Evolutionary conservation across 129 eudicot species (phyloP).

Genomic region (Chrysanthemum seticuspe): DNA sequence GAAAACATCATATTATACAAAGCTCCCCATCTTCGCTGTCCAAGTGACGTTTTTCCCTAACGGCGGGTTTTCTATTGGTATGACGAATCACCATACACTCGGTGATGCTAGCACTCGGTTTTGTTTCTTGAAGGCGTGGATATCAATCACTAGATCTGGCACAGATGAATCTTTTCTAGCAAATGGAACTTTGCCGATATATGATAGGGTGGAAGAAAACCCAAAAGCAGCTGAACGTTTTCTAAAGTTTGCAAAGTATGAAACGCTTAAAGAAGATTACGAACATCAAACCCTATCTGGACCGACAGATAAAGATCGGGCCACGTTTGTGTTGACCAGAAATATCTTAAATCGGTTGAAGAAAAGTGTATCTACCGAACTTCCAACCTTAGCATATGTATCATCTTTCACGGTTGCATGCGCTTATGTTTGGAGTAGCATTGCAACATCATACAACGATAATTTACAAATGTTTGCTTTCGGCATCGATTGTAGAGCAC

Average conservation of each 20-base stretch:
- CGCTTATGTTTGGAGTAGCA: conserved; percentile 38
- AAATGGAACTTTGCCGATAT: conserved; percentile 30
- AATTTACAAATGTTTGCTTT: conserved; percentile 4
- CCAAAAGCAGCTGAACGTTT: conserved; percentile 14
- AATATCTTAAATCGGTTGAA: not conserved
- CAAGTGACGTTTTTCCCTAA: conserved; percentile 42
- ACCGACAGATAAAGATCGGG: conserved; percentile 35
- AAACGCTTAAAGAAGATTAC: not conserved
- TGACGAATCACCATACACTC: conserved; percentile 16
- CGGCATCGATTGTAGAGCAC: conserved; percentile 9
- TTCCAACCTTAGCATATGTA: conserved; percentile 11
- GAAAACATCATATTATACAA: not conserved
- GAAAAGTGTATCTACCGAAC: not conserved
- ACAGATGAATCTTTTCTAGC: conserved; percentile 16
- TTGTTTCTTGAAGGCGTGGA: conserved; percentile 17
- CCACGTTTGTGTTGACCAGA: conserved; percentile 14
- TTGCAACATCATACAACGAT: conserved; percentile 15
- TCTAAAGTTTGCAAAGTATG: not conserved
- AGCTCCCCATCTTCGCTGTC: conserved; percentile 31
- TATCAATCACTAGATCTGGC: conserved; percentile 23
- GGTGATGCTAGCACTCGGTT: conserved; percentile 11
- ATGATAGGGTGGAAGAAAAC: conserved; percentile 28
- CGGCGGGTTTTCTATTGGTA: conserved; percentile 19
- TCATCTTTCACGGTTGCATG: conserved; percentile 38
- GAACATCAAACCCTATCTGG: conserved; percentile 8